Base-by-base conservation (phyloP, 768 basidiomycete genomes). In the Termitomyces sp. region DNA sequence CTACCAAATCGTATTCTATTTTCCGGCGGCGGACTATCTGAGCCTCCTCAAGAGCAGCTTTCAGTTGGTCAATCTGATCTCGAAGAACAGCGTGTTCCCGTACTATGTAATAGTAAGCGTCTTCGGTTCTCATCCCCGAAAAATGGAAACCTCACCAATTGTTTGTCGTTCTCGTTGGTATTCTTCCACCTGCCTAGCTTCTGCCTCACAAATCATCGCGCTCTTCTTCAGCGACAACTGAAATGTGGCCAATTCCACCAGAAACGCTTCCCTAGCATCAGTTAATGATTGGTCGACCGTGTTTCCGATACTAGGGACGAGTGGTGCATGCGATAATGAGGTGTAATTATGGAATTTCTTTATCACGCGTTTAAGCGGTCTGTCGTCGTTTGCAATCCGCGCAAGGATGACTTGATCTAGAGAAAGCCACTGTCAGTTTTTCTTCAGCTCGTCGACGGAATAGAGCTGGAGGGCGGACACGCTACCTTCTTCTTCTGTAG, bases 1-100 rank as follows among this genome's bases (percentile, higher is more conserved):
- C 83, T 41, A 94, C 82, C 49, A 81, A 75, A 75, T 94, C 92
- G 68, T 94, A 94, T 67, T 94, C 92, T 64, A 93, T 91, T 75
- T 92, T 94, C 56, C 86, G 81, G 60, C 77, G 79, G 50, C 92
- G 83, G 57, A 85, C 75, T 67, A 88, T 75, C 67, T 94, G 93
- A 5, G 89, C 91, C 63, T 91, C 84, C 63, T 92, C 90, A 58
- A 94, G 71, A 4, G 83, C 81, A 20, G 78, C 77, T 72, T 93
- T 93, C 64, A 94, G 79, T 63, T 89, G 86, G 63, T 86, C 83
- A 53, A 94, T 93, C 65, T 93, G 90, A 9, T 72, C 78, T 62
- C 79, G 79, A 54, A 92, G 72, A 10, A 77, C 81, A 26, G 77
- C 84, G 63, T 89, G 90, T 65, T 94, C 91, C 56, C 83, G 75